Evolutionary conservation across 345 rosid species (phyloP).

Genomic region (Erysimum cheiranthoides): DNA sequence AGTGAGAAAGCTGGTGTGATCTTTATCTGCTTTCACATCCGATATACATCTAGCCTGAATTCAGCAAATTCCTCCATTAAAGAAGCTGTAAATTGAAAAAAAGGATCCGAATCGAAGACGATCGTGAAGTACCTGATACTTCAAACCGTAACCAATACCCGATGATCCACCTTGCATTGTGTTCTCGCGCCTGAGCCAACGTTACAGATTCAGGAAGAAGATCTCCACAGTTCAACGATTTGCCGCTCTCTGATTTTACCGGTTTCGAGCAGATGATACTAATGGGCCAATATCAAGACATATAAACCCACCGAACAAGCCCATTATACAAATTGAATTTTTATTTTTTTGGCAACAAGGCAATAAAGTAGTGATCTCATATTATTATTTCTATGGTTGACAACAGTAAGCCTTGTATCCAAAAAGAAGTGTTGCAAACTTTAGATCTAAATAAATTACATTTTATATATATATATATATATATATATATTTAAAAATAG

Average conservation of each 20-base stretch:
- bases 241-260: slow-evolving; percentile 33
- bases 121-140: slow-evolving; percentile 68
- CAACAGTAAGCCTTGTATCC: neutral
- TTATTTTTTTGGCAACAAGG: no score
- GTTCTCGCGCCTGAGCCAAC: slow-evolving; percentile 31
- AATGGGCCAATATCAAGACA: slow-evolving; percentile 8
- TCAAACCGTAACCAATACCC: slow-evolving; percentile 91
- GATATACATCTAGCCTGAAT: slow-evolving; percentile 86
- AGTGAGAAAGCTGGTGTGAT: slow-evolving; percentile 93
- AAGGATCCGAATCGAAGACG: neutral
- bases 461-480: no score
- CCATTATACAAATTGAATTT: neutral
- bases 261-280: neutral
- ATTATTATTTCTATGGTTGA: neutral
- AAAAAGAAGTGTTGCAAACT: neutral
- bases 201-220: slow-evolving; percentile 25
- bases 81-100: slow-evolving; percentile 1
- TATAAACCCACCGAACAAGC: neutral
- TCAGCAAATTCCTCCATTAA: neutral
- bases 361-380: no score
- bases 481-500: neutral
- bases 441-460: neutral
- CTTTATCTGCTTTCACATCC: slow-evolving; percentile 89
- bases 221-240: slow-evolving; percentile 20
- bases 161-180: slow-evolving; percentile 89